Conservation (phyloP, 495 filamentous ascomycete species). For the Sabuloglossum arenarium region DNA sequence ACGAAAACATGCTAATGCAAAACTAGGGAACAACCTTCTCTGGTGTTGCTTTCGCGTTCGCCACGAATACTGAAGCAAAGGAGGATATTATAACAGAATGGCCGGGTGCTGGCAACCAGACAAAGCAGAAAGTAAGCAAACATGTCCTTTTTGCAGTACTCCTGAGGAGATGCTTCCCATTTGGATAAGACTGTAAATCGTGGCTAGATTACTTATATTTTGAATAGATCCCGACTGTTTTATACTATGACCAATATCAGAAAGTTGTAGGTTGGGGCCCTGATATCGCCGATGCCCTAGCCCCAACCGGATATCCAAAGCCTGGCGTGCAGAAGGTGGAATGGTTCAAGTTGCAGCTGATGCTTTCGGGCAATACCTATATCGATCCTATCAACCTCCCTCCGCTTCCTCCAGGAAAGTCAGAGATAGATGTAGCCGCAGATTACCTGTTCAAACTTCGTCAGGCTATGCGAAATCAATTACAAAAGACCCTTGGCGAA, state of each 20-base stretch:
- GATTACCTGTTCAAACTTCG: conserved; percentile 60
- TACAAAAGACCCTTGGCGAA: conserved; percentile 58
- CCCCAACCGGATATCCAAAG: conserved; percentile 55
- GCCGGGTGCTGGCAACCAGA: conserved; percentile 54
- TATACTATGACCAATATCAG: conserved; percentile 60
- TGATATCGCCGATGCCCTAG: conserved; percentile 53
- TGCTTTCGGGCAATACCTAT: conserved; percentile 60
- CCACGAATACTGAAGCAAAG: conserved; percentile 57
- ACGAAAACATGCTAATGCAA: background rate
- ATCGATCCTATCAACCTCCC: conserved; percentile 63
- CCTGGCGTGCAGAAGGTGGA: conserved; percentile 59
- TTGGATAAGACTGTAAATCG: background rate
- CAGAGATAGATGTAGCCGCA: conserved; percentile 55
- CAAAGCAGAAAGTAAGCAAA: conserved; percentile 47
- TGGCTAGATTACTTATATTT: background rate
- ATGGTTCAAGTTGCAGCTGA: conserved; percentile 63
- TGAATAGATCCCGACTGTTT: conserved; percentile 45
- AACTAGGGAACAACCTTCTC: conserved; percentile 52
- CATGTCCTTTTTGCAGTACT: conserved; percentile 8
- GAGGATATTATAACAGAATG: conserved; percentile 65
- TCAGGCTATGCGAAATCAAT: conserved; percentile 49
- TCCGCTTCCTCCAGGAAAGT: conserved; percentile 54
- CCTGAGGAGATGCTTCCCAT: background rate
- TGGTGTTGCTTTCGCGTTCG: conserved; percentile 53
- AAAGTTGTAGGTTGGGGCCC: conserved; percentile 61